A percentile compares a stretch with the other conserved stretches of the same genome.
phyloP scores from a whole-genome alignment of 352 stramenopile genomes.

The Pythium monospermum region DNA sequence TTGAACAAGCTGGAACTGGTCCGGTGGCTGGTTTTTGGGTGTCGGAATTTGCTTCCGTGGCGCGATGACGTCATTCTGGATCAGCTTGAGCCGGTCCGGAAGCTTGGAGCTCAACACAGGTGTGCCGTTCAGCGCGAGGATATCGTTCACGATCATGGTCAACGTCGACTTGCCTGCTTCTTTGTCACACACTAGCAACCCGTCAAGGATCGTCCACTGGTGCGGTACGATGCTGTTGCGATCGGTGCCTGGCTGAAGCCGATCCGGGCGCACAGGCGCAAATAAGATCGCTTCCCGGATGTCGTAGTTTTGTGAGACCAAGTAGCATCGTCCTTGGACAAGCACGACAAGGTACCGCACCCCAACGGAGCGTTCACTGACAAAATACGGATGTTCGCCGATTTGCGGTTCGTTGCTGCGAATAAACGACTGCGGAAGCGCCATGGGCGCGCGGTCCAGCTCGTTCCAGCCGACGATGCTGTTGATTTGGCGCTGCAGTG shows the following conservation, averaged over 20 bases:
- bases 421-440: slow-evolving; percentile 64
- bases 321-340: slow-evolving; percentile 73
- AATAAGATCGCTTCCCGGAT: slow-evolving; percentile 78
- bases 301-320: slow-evolving; percentile 82
- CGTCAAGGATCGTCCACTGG: slow-evolving; percentile 87
- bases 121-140: slow-evolving; percentile 77
- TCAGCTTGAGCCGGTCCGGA: slow-evolving; percentile 82
- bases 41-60: slow-evolving; percentile 68
- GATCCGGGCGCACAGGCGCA: slow-evolving; percentile 68
- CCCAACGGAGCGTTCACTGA: slow-evolving; percentile 75
- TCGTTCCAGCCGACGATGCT: slow-evolving; percentile 76
- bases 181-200: slow-evolving; percentile 77
- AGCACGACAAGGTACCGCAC: slow-evolving; percentile 75
- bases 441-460: slow-evolving; percentile 66
- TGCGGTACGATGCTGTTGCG: slow-evolving; percentile 69
- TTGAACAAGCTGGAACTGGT: slow-evolving; percentile 79
- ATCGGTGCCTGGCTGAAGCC: slow-evolving; percentile 67
- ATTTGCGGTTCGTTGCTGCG: slow-evolving; percentile 72
- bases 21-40: slow-evolving; percentile 70
- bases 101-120: slow-evolving; percentile 83
- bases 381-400: slow-evolving; percentile 79
- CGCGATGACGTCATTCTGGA: slow-evolving; percentile 87
- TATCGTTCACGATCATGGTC: slow-evolving; percentile 81
- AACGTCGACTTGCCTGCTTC: slow-evolving; percentile 64
- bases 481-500: slow-evolving; percentile 81